Percentiles rank a stretch among this genome's conserved stretches.
phyloP scores from a whole-genome alignment of 1,284 basidiomycete species.

The Ganoderma sinense region DNA sequence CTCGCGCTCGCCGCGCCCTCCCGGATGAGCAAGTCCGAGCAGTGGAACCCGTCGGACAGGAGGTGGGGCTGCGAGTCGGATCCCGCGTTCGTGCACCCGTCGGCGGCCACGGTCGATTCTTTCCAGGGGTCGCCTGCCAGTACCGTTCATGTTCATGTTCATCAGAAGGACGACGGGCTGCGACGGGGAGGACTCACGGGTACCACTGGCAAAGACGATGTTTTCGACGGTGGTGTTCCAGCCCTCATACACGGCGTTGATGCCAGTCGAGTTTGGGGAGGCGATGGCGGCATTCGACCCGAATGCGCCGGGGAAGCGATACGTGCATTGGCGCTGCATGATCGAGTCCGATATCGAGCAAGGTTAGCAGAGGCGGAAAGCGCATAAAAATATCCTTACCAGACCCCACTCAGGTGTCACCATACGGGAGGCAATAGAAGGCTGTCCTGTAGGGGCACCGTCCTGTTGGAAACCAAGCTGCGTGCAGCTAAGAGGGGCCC shows the following conservation, averaged over 20 bases:
- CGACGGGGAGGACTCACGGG: conserved; percentile 50
- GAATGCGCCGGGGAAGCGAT: conserved; percentile 63
- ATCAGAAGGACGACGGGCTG: not conserved
- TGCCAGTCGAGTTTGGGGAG: conserved; percentile 43
- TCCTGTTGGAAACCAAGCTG: conserved; percentile 68
- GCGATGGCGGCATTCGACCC: conserved; percentile 25
- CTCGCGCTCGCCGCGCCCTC: conserved; percentile 52
- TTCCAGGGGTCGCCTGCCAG: conserved; percentile 75
- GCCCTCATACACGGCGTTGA: conserved; percentile 59
- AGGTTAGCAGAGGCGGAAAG: conserved; percentile 25
- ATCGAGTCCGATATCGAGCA: not conserved
- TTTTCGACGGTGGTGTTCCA: conserved; percentile 64
- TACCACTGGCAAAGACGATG: conserved; percentile 72
- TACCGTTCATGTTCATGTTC: not conserved
- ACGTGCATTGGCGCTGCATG: conserved; percentile 63
- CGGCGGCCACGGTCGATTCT: conserved; percentile 68
- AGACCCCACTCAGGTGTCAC: conserved; percentile 59
- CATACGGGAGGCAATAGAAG: conserved; percentile 61
- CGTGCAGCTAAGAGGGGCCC: conserved; percentile 54
- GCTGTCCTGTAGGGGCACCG: conserved; percentile 54
- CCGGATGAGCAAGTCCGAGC: conserved; percentile 57
- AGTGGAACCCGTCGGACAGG: conserved; percentile 67
- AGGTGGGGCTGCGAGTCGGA: conserved; percentile 61
- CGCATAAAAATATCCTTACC: conserved; percentile 41
- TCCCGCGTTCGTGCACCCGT: conserved; percentile 48